A percentile compares a stretch with the other conserved stretches of the same genome.
Evolutionary conservation across 305 asterid species (phyloP).

Genomic region (Euphrasia arctica): DNA sequence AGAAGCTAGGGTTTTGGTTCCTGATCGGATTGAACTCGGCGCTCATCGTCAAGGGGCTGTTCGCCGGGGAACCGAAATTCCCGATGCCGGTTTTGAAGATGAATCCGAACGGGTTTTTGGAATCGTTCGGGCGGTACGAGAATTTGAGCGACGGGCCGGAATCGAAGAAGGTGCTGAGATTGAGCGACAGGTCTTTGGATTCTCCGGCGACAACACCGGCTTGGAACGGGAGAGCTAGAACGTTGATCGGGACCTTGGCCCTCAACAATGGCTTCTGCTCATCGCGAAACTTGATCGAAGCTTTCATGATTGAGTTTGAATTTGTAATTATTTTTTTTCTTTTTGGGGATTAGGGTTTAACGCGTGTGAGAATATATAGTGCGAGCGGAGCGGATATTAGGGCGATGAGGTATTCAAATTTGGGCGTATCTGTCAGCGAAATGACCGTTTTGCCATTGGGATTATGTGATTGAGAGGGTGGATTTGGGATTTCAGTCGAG

Average conservation of each 20-base stretch:
- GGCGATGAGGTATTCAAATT: not conserved
- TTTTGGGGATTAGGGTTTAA: slow-evolving; percentile 12
- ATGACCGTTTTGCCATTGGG: slow-evolving; percentile 18
- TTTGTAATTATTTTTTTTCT: not conserved
- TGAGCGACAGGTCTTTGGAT: slow-evolving; percentile 65
- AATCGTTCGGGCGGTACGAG: slow-evolving; percentile 78
- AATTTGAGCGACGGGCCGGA: slow-evolving; percentile 70
- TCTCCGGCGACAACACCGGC: slow-evolving; percentile 83
- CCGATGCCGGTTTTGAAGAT: slow-evolving; percentile 83
- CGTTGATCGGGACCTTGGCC: slow-evolving; percentile 50
- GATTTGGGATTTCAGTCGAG: slow-evolving; percentile 8
- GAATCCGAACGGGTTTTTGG: slow-evolving; percentile 70
- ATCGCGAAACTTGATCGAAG: slow-evolving; percentile 56
- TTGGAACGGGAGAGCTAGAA: slow-evolving; percentile 61
- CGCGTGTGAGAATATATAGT: slow-evolving; percentile 15
- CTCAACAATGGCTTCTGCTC: slow-evolving; percentile 55
- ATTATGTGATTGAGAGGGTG: slow-evolving; percentile 9
- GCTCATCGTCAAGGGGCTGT: slow-evolving; percentile 86
- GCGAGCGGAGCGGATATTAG: slow-evolving; percentile 19
- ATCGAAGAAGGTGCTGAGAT: slow-evolving; percentile 64
- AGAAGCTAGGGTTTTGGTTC: slow-evolving; percentile 71
- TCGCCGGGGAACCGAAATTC: slow-evolving; percentile 70
- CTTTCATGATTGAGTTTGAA: slow-evolving; percentile 47
- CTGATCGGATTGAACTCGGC: slow-evolving; percentile 71
- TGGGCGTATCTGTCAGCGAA: slow-evolving; percentile 18